Conservation (phyloP, 2,329 filamentous ascomycete genomes). For the Aureobasidium sp. region DNA sequence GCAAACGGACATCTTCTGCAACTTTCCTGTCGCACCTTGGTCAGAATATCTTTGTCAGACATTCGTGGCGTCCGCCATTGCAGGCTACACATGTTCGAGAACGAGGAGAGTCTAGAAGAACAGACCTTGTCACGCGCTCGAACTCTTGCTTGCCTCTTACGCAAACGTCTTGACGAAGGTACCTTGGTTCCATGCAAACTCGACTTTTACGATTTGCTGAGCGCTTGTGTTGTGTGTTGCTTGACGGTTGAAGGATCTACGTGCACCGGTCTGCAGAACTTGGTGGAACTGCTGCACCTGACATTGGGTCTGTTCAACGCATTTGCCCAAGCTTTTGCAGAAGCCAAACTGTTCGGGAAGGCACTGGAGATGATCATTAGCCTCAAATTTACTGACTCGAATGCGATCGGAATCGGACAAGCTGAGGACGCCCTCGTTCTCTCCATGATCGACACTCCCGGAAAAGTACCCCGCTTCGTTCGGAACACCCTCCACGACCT, state of each 20-base stretch:
- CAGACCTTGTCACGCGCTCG: not conserved
- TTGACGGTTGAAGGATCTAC: not conserved
- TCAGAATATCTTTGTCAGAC: not conserved
- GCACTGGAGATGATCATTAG: not conserved
- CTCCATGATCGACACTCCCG: not conserved
- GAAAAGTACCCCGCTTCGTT: constrained; percentile 4
- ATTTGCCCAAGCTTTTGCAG: not conserved
- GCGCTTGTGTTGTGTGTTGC: not conserved
- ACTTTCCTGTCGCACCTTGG: not conserved
- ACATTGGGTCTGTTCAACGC: not conserved
- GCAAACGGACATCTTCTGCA: not conserved
- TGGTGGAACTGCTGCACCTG: not conserved
- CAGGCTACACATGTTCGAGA: constrained; percentile 1
- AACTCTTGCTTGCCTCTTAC: not conserved
- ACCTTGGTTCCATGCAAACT: not conserved
- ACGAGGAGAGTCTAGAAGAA: not conserved
- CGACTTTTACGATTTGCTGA: not conserved
- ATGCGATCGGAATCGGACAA: not conserved
- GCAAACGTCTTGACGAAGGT: not conserved
- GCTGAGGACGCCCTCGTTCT: not conserved
- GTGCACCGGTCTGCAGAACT: not conserved
- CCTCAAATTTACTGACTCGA: not conserved
- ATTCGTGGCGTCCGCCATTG: not conserved
- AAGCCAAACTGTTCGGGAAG: not conserved
- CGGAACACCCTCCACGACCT: not conserved